phyloP scores from a whole-genome alignment of 1,284 basidiomycete genomes.

The Wallemia hederae region DNA sequence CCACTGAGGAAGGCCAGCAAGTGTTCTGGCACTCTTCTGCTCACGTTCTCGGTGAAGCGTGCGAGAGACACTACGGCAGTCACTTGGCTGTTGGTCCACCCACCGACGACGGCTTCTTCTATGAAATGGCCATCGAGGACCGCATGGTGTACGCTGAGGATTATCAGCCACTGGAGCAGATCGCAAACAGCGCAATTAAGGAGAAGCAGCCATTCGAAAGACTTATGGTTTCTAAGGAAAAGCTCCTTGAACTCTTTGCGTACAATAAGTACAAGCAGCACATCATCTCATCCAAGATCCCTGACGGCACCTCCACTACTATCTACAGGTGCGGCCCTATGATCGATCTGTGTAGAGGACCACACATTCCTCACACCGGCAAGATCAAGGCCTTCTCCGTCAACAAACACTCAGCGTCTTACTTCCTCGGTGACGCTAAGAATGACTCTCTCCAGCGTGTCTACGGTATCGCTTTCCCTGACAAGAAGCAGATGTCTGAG shows the following conservation, averaged over 20 bases:
- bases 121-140: constrained; percentile 46
- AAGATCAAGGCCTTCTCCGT: constrained; percentile 90
- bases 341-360: constrained; percentile 89
- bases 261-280: constrained; percentile 99
- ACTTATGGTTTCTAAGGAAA: constrained; percentile 72
- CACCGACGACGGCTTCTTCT: constrained; percentile 96
- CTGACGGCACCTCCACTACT: constrained; percentile 86
- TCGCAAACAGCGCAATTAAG: constrained; percentile 66
- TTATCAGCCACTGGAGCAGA: constrained; percentile 65
- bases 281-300: constrained; percentile 81
- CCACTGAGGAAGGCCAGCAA: constrained; percentile 75
- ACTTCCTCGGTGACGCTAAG: constrained; percentile 80
- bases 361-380: constrained; percentile 91
- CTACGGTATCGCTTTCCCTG: constrained; percentile 97
- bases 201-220: constrained; percentile 95
- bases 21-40: constrained; percentile 99
- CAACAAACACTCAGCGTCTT: constrained; percentile 91
- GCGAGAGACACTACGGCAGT: constrained; percentile 88
- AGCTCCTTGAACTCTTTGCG: constrained; percentile 88
- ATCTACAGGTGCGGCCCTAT: constrained; percentile 97
- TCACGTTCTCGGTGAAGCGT: constrained; percentile 92
- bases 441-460: constrained; percentile 92
- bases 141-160: constrained; percentile 41
- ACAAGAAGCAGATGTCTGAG: constrained; percentile 78
- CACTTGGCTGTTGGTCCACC: constrained; percentile 93